Evolutionary conservation across 1,284 basidiomycete genomes (phyloP), one percentile per base, ranked within the genome.

Genomic region (Ceratobasidium sp.): DNA sequence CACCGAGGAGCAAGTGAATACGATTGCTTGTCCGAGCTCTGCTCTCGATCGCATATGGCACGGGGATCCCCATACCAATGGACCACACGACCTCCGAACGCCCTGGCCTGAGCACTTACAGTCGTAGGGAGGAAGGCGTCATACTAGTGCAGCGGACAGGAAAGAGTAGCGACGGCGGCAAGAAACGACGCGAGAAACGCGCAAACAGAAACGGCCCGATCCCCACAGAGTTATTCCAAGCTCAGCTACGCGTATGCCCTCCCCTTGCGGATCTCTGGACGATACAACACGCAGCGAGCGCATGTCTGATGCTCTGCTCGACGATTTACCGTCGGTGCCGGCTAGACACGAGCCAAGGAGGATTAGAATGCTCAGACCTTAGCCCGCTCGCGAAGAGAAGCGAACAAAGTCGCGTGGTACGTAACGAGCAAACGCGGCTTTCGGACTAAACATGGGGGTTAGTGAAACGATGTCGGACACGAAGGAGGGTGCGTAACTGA

Each of bases 291-390:
- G 57, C 31, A 60, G 14, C 29, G 57, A 60, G 57, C 57, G 57
- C 57, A 36, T 60, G 57, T 60, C 57, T 60, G 57, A 36, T 60
- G 57, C 57, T 60, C 57, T 60, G 57, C 57, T 60, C 33, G 57
- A 29, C 57, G 31, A 7, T n/a, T 60, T 60, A n/a, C 19, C 17
- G 57, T 14, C 57, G 57, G 57, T 60, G 57, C 57, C 57, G 19
- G 57, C 57, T 60, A 60, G 57, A 60, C 57, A 60, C 57, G 36
- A 3, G 31, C 41, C 9, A 29, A 36, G 41, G 57, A 33, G 57
- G 31, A 60, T 33, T 60, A 60, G 57, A 60, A 60, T 60, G 57
- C 57, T 60, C 57, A 60, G 57, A 60, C 57, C 57, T 60, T 60
- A 60, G 57, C 57, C 57, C 57, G 57, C 57, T 60, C 57, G 31